phyloP scores from a whole-genome alignment of 345 rosid genomes.

The Fremontodendron californicum region DNA sequence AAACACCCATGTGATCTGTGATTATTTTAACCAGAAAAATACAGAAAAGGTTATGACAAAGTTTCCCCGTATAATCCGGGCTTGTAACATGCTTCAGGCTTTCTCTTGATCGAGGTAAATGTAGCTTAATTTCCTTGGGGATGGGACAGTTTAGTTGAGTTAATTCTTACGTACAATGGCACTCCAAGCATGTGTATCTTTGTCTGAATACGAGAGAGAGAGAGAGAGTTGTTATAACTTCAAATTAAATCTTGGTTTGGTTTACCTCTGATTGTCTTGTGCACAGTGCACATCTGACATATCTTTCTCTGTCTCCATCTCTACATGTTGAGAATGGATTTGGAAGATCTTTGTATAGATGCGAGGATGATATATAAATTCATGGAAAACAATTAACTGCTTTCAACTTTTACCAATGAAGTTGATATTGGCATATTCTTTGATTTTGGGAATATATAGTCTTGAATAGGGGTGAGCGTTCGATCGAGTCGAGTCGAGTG shows the following conservation, averaged over 20 bases:
- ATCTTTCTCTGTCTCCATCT: not conserved
- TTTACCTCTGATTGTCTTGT: conserved; percentile 3
- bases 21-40: conserved; percentile 20
- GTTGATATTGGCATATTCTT: not conserved
- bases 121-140: not conserved
- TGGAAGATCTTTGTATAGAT: conserved; percentile 14
- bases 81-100: conserved; percentile 14
- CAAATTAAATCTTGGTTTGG: conserved; percentile 14
- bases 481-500: no score
- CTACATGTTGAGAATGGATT: conserved; percentile 8
- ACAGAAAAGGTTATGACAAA: conserved; percentile 22
- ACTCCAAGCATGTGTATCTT: not conserved
- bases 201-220: not conserved
- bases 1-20: conserved; percentile 26
- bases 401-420: not conserved
- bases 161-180: not conserved
- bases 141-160: not conserved
- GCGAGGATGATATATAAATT: conserved; percentile 5
- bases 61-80: conserved; percentile 20
- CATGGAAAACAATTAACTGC: not conserved
- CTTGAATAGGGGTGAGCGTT: no score
- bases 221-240: not conserved
- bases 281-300: not conserved
- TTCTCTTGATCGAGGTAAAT: not conserved
- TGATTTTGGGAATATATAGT: no score